These are phyloP conservation scores for Xerocomus potaroensis DNA, from an alignment of 768 basidiomycete species.

Conservation along the genomic window DNA sequence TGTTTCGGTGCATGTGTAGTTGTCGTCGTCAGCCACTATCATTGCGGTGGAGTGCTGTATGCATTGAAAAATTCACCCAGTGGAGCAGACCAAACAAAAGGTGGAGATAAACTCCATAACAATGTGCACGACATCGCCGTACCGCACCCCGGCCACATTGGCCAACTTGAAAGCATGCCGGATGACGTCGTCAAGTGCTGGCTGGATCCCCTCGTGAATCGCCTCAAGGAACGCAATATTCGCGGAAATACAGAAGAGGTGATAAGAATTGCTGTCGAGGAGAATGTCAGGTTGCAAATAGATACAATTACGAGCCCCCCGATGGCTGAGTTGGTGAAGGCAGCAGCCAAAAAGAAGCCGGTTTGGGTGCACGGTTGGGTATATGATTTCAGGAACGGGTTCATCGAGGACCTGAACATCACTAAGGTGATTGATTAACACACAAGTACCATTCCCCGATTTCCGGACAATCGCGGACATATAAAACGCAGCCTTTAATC, in stretches of 20 bases:
- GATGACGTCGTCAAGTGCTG: constrained; percentile 59
- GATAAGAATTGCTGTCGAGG: constrained; percentile 37
- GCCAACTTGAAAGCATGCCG: constrained; percentile 27
- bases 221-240: constrained; percentile 41
- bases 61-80: constrained; percentile 9
- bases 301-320: constrained; percentile 29
- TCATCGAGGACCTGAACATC: constrained; percentile 53
- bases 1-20: constrained; percentile 38
- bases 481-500: no score
- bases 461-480: no score
- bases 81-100: background rate
- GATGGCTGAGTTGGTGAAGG: constrained; percentile 36
- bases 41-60: constrained; percentile 72
- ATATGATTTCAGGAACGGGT: constrained; percentile 57
- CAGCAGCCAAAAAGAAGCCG: constrained; percentile 33
- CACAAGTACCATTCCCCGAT: no score
- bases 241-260: constrained; percentile 29
- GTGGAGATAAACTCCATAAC: no score
- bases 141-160: background rate
- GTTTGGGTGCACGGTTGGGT: constrained; percentile 74
- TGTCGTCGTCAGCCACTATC: constrained; percentile 74
- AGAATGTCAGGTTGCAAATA: constrained; percentile 56
- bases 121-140: no score
- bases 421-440: constrained; percentile 32
- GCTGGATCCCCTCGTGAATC: constrained; percentile 62